These are phyloP conservation scores for Neurospora sp. DNA, from an alignment of 495 filamentous ascomycete genomes.

Conservation along the genomic window DNA sequence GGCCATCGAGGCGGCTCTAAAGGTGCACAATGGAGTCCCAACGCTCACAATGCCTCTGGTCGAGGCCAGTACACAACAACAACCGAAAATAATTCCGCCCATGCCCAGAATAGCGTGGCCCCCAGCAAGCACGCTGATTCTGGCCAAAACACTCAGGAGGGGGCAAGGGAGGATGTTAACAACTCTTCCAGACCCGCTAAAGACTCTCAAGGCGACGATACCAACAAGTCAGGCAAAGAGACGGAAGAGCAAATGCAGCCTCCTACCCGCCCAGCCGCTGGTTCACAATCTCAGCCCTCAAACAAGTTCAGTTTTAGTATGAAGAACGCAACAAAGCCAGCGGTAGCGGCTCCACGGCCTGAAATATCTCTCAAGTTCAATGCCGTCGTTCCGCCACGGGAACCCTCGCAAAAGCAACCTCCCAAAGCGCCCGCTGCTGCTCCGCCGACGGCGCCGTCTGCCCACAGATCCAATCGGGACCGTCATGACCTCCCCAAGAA, in stretches of 20 bases:
- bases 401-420: slow-evolving; percentile 16
- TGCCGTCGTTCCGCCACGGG: slow-evolving; percentile 34
- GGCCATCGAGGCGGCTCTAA: slow-evolving; percentile 27
- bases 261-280: slow-evolving; percentile 34
- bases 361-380: slow-evolving; percentile 67
- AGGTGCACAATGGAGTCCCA: slow-evolving; percentile 22
- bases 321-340: slow-evolving; percentile 54
- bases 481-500: slow-evolving; percentile 37
- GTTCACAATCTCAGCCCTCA: slow-evolving; percentile 35
- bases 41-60: slow-evolving; percentile 6
- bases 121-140: slow-evolving; percentile 39
- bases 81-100: slow-evolving; percentile 19
- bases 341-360: slow-evolving; percentile 52
- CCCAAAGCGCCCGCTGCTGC: slow-evolving; percentile 21
- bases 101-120: slow-evolving; percentile 22
- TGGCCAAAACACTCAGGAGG: slow-evolving; percentile 10
- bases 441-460: slow-evolving; percentile 17
- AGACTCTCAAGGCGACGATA: slow-evolving; percentile 54
- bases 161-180: slow-evolving; percentile 41
- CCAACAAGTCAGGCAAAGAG: slow-evolving; percentile 34
- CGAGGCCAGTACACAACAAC: slow-evolving; percentile 9
- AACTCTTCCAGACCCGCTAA: slow-evolving; percentile 53
- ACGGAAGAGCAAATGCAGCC: slow-evolving; percentile 33
- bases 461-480: slow-evolving; percentile 17
- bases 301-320: slow-evolving; percentile 85